Conservation (phyloP, 2,329 filamentous ascomycete species). For the Ceratocystis alfenasii region DNA sequence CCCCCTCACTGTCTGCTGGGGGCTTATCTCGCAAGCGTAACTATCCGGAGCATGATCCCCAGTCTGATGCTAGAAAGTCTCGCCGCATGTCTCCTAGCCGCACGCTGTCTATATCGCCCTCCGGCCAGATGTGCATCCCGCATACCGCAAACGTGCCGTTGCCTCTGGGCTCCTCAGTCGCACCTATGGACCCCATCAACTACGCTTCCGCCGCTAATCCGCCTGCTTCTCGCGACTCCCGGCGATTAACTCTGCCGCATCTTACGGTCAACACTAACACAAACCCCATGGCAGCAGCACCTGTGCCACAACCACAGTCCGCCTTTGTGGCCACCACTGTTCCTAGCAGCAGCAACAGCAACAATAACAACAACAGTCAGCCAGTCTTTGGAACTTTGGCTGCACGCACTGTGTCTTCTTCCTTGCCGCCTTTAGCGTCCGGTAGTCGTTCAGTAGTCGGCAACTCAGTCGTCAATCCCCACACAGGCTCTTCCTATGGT, state of each 20-base stretch:
- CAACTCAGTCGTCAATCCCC: background rate
- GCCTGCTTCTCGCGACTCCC: background rate
- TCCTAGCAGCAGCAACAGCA: background rate
- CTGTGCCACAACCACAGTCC: constrained; percentile 1
- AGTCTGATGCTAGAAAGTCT: constrained; percentile 14
- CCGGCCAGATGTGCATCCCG: background rate
- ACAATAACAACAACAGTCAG: background rate
- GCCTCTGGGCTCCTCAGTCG: background rate
- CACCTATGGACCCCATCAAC: background rate
- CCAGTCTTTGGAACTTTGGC: background rate
- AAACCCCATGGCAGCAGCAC: background rate
- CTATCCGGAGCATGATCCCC: constrained; percentile 21
- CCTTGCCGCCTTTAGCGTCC: background rate
- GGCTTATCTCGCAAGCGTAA: constrained; percentile 23
- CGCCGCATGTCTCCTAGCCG: constrained; percentile 1
- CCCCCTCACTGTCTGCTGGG: constrained; percentile 16
- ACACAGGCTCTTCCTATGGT: background rate
- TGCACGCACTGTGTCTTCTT: background rate
- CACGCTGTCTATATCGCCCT: background rate
- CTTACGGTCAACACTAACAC: constrained; percentile 17
- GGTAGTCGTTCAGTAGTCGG: background rate
- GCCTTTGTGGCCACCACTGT: background rate
- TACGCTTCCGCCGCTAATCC: background rate
- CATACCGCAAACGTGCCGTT: background rate
- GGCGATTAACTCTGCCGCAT: constrained; percentile 15